Evolutionary conservation across 495 filamentous ascomycete genomes (phyloP).

Genomic region (Penicillium angulare): DNA sequence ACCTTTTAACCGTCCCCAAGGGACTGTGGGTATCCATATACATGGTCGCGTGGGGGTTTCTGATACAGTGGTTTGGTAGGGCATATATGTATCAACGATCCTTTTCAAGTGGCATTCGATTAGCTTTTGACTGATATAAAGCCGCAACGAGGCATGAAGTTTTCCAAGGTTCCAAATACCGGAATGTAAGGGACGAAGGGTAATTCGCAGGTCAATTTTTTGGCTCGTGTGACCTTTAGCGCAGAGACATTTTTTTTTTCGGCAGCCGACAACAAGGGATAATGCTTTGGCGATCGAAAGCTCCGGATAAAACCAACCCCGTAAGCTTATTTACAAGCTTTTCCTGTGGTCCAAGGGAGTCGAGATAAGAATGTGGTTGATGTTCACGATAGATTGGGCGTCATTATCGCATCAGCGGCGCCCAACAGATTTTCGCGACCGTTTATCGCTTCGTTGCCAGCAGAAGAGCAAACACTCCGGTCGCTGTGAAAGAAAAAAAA

Average conservation of each 20-base stretch:
- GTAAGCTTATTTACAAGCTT: background rate
- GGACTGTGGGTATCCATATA: too few species aligned
- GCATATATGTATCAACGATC: background rate
- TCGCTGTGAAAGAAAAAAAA: too few species aligned
- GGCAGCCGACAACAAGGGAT: background rate
- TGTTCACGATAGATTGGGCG: background rate
- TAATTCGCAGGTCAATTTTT: background rate
- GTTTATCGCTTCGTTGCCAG: too few species aligned
- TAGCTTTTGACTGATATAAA: background rate
- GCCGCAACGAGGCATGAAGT: background rate
- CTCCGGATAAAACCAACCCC: too few species aligned
- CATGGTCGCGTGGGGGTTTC: too few species aligned
- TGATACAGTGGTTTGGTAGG: background rate
- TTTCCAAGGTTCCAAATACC: conserved; percentile 3
- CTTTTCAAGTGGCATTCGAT: background rate
- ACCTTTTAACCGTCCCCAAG: background rate
- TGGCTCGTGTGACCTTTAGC: background rate
- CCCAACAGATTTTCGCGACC: background rate
- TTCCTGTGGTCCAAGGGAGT: background rate
- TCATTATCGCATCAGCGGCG: background rate
- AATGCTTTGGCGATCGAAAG: too few species aligned
- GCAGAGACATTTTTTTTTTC: conserved; percentile 5
- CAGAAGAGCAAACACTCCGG: too few species aligned
- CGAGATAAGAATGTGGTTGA: background rate
- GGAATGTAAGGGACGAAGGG: conserved; percentile 5